A percentile compares a stretch with the other conserved stretches of the same genome.
Conservation (phyloP, 352 stramenopile species). For the Phytophthora melonis region DNA sequence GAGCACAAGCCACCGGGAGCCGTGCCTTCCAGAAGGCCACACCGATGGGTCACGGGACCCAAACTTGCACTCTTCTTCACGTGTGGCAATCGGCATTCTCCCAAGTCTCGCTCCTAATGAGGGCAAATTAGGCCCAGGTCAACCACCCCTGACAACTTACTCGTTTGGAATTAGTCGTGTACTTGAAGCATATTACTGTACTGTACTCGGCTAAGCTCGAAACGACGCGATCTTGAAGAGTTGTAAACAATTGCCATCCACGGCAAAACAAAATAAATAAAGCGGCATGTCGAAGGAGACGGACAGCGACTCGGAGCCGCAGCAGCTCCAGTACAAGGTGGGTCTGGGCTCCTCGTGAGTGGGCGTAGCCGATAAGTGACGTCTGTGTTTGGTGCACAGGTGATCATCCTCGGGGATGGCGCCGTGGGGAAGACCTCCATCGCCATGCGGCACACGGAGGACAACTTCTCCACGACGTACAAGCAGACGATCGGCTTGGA, state of each 20-base stretch:
- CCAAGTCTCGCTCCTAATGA: too few species aligned
- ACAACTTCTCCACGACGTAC: constrained; percentile 94
- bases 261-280: too few species aligned
- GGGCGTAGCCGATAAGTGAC: background rate
- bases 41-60: background rate
- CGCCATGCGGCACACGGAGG: constrained; percentile 91
- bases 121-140: too few species aligned
- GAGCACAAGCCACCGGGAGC: constrained; percentile 9
- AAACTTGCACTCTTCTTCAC: background rate
- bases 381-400: constrained; percentile 46
- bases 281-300: constrained; percentile 83
- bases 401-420: constrained; percentile 95
- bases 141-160: too few species aligned
- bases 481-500: constrained; percentile 96
- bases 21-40: background rate
- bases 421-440: constrained; percentile 97
- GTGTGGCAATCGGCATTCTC: background rate
- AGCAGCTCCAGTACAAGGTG: constrained; percentile 92
- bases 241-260: background rate
- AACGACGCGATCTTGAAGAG: constrained; percentile 39
- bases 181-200: too few species aligned
- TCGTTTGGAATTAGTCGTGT: too few species aligned
- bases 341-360: background rate
- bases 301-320: constrained; percentile 81
- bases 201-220: constrained; percentile 7